Evolutionary conservation across 164 flowering plant species (phyloP).

Genomic region (Nymphaea thermarum): DNA sequence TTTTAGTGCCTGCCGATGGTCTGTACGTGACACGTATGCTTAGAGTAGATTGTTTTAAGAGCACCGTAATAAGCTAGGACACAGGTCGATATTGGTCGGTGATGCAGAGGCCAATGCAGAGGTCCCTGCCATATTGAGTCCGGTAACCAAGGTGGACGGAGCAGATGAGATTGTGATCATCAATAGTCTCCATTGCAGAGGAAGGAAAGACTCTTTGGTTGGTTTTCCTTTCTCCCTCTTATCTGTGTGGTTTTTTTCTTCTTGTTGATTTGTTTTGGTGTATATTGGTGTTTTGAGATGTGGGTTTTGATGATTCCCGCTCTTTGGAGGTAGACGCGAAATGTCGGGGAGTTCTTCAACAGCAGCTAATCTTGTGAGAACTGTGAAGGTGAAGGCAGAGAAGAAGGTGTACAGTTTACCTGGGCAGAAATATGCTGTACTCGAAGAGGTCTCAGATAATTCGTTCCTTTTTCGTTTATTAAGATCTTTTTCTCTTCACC

Average conservation of each 20-base stretch:
- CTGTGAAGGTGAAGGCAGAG: constrained; percentile 38
- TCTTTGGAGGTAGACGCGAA: constrained; percentile 51
- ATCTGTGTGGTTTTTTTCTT: background rate
- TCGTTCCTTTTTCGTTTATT: background rate
- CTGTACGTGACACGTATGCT: too few species aligned
- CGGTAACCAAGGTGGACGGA: too few species aligned
- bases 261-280: background rate
- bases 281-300: background rate
- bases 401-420: constrained; percentile 74
- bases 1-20: too few species aligned
- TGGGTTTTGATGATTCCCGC: constrained; percentile 1
- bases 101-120: too few species aligned
- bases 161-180: too few species aligned
- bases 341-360: constrained; percentile 42
- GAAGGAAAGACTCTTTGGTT: too few species aligned
- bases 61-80: too few species aligned
- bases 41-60: too few species aligned
- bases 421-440: constrained; percentile 84
- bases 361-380: constrained; percentile 25
- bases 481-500: background rate
- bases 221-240: too few species aligned
- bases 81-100: too few species aligned
- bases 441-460: constrained; percentile 63
- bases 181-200: too few species aligned
- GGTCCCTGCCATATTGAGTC: too few species aligned